Evolutionary conservation across 441 rosid genomes (phyloP), one percentile per base, ranked within the genome.

Genomic region (Eugenia klotzschiana): DNA sequence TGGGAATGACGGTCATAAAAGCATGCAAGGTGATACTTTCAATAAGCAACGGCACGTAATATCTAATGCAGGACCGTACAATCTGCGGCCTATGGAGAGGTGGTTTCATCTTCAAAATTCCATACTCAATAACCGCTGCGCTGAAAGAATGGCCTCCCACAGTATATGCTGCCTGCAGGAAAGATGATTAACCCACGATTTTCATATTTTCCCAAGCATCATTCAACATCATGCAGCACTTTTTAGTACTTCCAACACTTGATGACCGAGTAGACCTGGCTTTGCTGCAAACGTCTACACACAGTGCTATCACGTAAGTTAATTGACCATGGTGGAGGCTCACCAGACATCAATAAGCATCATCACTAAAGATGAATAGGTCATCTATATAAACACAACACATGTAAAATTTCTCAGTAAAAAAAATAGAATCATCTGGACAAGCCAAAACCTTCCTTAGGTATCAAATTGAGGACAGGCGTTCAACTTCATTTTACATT

Each of bases 131-230:
- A 22, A 91, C 94, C 37, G 92, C 93, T 58, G 96, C 99, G 51
- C 89, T 94, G 86, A 92, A 94, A 81, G 96, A 94, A 89, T 93
- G 93, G 43, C 99, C 98, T 40, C 98, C 98, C 50, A 96, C 95
- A 25, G 96, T 94, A 84, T 96, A 96, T 29, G 99, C 95, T 80
- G 95, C 99, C 99, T 96, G 91, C 77, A 69, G 52, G 79, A 83
- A 74, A 86, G 84, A 79, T 51, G 79, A 40, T 27, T 43, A 57
- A 60, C 14, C 46, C 12, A 64, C 46, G 11, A 64, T 18, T 69
- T 9, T 69, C 77, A 33, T 37, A 37, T 69, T 69, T 69, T 37
- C 46, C 25, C 4, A 3, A 20, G 46, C 15, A 33, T 69, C 23
- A 37, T 69, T 69, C 77, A 69, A 69, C 25, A 2, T 64, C n/a